phyloP scores from a whole-genome alignment of 257 asterid genomes.

The Echium plantagineum region DNA sequence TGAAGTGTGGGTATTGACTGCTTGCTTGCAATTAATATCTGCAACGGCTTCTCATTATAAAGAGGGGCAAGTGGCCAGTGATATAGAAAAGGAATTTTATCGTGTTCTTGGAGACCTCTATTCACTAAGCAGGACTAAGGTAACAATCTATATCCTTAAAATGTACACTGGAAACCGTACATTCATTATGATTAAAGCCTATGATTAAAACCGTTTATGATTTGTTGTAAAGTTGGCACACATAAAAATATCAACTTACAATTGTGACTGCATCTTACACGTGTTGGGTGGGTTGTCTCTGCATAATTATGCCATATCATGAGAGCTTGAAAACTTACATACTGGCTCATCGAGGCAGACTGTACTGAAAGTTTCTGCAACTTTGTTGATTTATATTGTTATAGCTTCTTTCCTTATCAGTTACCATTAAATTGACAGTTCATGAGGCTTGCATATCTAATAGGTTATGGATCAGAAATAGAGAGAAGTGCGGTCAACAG shows the following conservation, averaged over 20 bases:
- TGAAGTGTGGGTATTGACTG: slow-evolving; percentile 95
- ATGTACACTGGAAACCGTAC: background rate
- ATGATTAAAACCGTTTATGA: background rate
- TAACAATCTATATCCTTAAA: slow-evolving; percentile 16
- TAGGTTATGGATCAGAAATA: slow-evolving; percentile 83
- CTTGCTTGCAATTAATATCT: slow-evolving; percentile 70
- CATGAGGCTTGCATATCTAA: slow-evolving; percentile 88
- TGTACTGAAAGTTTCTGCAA: background rate
- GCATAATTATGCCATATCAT: background rate
- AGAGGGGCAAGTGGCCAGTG: slow-evolving; percentile 64
- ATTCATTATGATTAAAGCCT: too few species aligned
- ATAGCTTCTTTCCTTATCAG: slow-evolving; percentile 13
- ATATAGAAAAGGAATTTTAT: slow-evolving; percentile 82
- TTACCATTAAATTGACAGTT: slow-evolving; percentile 53
- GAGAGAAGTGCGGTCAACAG: slow-evolving; percentile 96
- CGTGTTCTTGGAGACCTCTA: slow-evolving; percentile 88
- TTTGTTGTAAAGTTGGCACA: background rate
- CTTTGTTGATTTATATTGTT: background rate
- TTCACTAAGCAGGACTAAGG: slow-evolving; percentile 91
- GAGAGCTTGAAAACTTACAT: background rate
- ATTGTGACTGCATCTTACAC: background rate
- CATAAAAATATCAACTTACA: background rate
- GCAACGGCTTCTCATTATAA: slow-evolving; percentile 65
- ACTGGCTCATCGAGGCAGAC: background rate
- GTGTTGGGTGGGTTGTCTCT: background rate